Conservation (phyloP, 768 basidiomycete species). For the Cantharellus anzutake region DNA sequence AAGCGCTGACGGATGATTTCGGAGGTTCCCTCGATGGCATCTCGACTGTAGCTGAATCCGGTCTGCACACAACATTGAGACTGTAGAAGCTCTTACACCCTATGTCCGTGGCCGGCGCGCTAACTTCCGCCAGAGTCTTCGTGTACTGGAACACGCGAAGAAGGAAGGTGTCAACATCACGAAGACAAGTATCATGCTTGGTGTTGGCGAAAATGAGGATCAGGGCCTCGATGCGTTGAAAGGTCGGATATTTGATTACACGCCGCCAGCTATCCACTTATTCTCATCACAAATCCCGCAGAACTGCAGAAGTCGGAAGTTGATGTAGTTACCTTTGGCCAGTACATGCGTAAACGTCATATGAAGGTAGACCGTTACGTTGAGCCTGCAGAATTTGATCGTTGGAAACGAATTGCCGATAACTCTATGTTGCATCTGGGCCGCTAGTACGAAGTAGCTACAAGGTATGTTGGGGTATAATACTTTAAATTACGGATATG, state of each 20-base stretch:
- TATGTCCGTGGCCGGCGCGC: constrained; percentile 91
- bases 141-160: constrained; percentile 70
- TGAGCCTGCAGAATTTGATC: constrained; percentile 78
- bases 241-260: constrained; percentile 27
- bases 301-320: constrained; percentile 78
- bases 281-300: constrained; percentile 16
- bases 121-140: constrained; percentile 49
- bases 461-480: constrained; percentile 41
- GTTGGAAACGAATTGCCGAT: constrained; percentile 81
- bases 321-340: constrained; percentile 96
- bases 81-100: constrained; percentile 84
- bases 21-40: constrained; percentile 59
- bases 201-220: constrained; percentile 76
- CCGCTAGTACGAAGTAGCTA: constrained; percentile 93
- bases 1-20: constrained; percentile 93
- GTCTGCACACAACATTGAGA: constrained; percentile 97
- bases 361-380: constrained; percentile 99
- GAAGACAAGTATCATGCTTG: constrained; percentile 98
- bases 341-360: constrained; percentile 98
- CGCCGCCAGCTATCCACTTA: neutral
- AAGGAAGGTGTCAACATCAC: constrained; percentile 70
- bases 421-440: constrained; percentile 90
- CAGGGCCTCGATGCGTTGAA: constrained; percentile 66
- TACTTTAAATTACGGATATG: neutral
- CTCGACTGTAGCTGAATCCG: constrained; percentile 70